phyloP scores from a whole-genome alignment of 352 stramenopile species.

The Phytophthora colocasiae region DNA sequence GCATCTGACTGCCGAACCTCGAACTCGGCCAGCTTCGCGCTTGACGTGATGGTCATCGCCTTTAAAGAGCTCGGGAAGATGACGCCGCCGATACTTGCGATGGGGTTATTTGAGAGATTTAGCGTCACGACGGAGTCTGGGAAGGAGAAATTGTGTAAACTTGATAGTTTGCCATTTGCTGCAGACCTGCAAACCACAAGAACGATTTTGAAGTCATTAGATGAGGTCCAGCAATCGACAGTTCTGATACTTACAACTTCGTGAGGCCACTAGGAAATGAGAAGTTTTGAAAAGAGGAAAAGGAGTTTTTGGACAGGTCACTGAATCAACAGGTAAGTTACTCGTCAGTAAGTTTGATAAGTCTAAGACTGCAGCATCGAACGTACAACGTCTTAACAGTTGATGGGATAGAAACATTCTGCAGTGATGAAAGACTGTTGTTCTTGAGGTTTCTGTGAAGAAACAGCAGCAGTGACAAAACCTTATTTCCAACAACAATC shows the following conservation, averaged over 20 bases:
- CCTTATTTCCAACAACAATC: neutral
- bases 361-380: neutral
- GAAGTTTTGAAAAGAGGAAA: slow-evolving; percentile 35
- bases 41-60: slow-evolving; percentile 32
- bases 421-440: slow-evolving; percentile 40
- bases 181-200: slow-evolving; percentile 18
- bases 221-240: neutral
- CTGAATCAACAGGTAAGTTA: slow-evolving; percentile 12
- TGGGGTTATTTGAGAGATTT: slow-evolving; percentile 47
- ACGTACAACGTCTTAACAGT: slow-evolving; percentile 42
- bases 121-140: slow-evolving; percentile 37
- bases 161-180: slow-evolving; percentile 36
- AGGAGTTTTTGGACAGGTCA: slow-evolving; percentile 46
- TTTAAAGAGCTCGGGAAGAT: slow-evolving; percentile 39
- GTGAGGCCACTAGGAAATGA: slow-evolving; percentile 34
- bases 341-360: no score
- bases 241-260: slow-evolving; percentile 35
- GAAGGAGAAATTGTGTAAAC: slow-evolving; percentile 44
- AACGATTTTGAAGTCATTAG: neutral
- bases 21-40: slow-evolving; percentile 43
- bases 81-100: slow-evolving; percentile 44
- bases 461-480: no score
- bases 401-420: slow-evolving; percentile 35
- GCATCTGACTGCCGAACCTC: slow-evolving; percentile 49
- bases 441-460: slow-evolving; percentile 37